Evolutionary conservation across 768 basidiomycete genomes (phyloP), one percentile per base, ranked within the genome.

Genomic region (Leccinum pellstonianum): DNA sequence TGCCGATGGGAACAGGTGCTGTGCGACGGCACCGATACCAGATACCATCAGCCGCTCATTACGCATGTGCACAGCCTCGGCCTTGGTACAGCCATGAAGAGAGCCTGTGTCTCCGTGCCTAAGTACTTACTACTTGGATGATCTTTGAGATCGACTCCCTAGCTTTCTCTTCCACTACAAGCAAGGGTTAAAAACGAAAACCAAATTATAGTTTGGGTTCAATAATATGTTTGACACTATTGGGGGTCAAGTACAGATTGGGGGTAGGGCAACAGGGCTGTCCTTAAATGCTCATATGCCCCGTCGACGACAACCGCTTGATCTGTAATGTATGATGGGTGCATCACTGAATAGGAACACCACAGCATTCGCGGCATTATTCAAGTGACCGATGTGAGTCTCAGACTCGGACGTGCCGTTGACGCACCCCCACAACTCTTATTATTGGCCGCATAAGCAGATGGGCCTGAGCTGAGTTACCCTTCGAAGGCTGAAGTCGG

Each of bases 271-370:
- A 90, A 59, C 53, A 75, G 68, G 1, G 70, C 61, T 4, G 71
- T 63, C 52, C 84, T 77, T 29, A 88, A 49, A 65, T 87, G 83
- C 68, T 86, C 83, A 41, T 56, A 66, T 10, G 80, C 88, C 47
- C 90, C 90, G 64, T 91, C 89, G 25, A 91, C 86, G 27, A 82
- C 80, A 37, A 92, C 71, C n/a, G 89, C 74, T 65, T 89, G 87
- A 4, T 91, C 91, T 1, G 88, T 88, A 59, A 94, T 83, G 70
- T 82, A 91, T 6, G 83, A 76, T 12, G 25, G 90, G 90, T 3
- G 89, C 91, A 52, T 85, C 82, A 66, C 91, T 93, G 77, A 94
- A 92, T 46, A 95, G 78, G 75, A 92, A 95, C 3, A 91, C 77
- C 0, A 90, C 78, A 21, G 86, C 82, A 67, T 88, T 88, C 5